A percentile compares a stretch with the other conserved stretches of the same genome.
phyloP scores from a whole-genome alignment of 2,329 filamentous ascomycete genomes.

The Zymoseptoria pseudotritici region DNA sequence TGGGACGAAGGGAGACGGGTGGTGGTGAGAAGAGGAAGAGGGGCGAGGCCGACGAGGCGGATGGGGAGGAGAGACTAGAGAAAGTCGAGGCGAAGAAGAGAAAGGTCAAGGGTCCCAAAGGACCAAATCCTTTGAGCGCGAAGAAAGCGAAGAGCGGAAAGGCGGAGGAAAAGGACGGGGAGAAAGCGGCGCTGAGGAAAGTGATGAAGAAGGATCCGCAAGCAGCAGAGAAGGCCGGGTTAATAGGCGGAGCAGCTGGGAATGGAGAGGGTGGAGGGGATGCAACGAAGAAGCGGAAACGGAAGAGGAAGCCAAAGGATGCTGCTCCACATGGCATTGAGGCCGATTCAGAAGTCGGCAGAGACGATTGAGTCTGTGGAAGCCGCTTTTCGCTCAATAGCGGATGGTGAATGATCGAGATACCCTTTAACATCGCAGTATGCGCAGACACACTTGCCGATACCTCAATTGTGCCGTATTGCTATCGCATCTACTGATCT shows the following conservation, averaged over 20 bases:
- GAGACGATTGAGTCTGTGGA: background rate
- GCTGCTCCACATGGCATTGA: slow-evolving; percentile 1
- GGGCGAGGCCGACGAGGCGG: slow-evolving; percentile 20
- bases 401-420: background rate
- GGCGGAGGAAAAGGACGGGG: slow-evolving; percentile 10
- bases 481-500: background rate
- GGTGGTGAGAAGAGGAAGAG: slow-evolving; percentile 22
- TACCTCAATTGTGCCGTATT: background rate
- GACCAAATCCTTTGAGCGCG: slow-evolving; percentile 62
- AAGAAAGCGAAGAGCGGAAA: slow-evolving; percentile 58
- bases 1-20: slow-evolving; percentile 16
- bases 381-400: background rate
- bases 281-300: slow-evolving; percentile 14
- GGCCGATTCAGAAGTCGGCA: background rate
- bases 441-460: background rate
- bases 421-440: background rate
- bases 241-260: background rate
- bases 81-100: slow-evolving; percentile 46
- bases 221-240: slow-evolving; percentile 16
- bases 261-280: slow-evolving; percentile 7
- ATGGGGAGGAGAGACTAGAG: slow-evolving; percentile 25
- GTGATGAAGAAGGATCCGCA: slow-evolving; percentile 24
- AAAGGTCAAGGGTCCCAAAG: slow-evolving; percentile 55
- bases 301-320: slow-evolving; percentile 19
- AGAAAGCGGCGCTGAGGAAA: slow-evolving; percentile 17